Evolutionary conservation across 352 stramenopile genomes (phyloP).

Genomic region (Pythium pyrilobum): DNA sequence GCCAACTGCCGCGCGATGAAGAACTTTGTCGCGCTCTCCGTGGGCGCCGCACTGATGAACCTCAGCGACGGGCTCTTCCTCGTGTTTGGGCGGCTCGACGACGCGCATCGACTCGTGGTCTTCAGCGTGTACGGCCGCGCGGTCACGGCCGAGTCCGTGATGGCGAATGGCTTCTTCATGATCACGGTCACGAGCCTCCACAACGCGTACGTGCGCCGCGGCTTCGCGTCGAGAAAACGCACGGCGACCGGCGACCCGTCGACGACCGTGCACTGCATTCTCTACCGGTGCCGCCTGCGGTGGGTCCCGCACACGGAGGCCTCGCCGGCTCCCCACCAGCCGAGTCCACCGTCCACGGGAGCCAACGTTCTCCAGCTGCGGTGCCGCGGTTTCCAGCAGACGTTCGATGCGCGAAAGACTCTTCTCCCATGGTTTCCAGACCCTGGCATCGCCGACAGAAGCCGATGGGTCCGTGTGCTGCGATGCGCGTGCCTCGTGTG

Average conservation of each 20-base stretch:
- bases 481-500: background rate
- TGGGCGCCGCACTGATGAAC: background rate
- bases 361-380: constrained; percentile 1
- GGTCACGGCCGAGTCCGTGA: background rate
- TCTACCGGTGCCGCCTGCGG: background rate
- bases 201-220: background rate
- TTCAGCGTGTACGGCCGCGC: background rate
- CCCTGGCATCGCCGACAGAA: background rate
- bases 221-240: background rate
- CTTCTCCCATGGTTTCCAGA: no score
- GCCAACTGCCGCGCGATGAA: background rate
- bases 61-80: background rate
- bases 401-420: background rate
- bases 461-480: background rate
- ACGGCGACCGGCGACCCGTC: background rate
- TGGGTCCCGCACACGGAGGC: background rate
- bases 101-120: background rate
- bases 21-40: background rate
- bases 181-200: background rate
- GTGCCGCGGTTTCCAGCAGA: background rate
- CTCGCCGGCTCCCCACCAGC: background rate
- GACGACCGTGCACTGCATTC: background rate
- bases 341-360: no score
- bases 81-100: background rate
- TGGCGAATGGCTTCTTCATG: constrained; percentile 2